Base-by-base conservation (phyloP, 2,329 filamentous ascomycete species). In the Fusarium phyllophilum region DNA sequence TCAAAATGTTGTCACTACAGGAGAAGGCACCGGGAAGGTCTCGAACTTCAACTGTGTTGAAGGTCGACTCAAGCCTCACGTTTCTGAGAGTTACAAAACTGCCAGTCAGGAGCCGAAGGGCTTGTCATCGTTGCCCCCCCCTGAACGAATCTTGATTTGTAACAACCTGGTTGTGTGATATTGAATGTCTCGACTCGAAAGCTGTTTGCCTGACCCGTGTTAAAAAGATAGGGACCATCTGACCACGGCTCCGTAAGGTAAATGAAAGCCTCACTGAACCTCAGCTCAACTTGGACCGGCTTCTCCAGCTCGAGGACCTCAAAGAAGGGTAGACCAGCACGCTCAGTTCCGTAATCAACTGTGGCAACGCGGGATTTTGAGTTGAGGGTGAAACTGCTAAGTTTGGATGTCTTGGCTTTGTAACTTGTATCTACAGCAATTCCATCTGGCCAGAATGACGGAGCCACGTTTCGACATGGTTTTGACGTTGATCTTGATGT, bases 131-230 rank as follows among this genome's bases (percentile, higher is more conserved):
- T 31, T 66, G 63, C 15, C 63, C 63, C 7, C 7, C 63, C 61
- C 18, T 66, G 60, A 14, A 34, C 22, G 22, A 66, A 62, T 22
- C 52, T 65, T 13, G 38, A 54, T 33, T 65, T 39, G 31, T 65
- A 57, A 11, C 48, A 51, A 5, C 63, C 61, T 7, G 60, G 38
- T 8, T 57, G 52, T 41, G 63, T 66, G 11, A 66, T 49, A 13
- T 66, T 66, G 9, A 66, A n/a, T 3, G 63, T 66, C 38, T 66
- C 26, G 20, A 66, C 26, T n/a, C 63, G 63, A 11, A 66, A 66
- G 22, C 62, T 66, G 11, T 48, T 65, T 20, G 39, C 24, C 8
- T 57, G 34, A 5, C 62, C 60, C 5, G 63, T 66, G 22, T 52
- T 63, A 18, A 65, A 66, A 17, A 66, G 60, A 12, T 41, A 34